Evolutionary conservation across 1,139 yeast species (phyloP).

Genomic region (Yamadazyma jaroonii): DNA sequence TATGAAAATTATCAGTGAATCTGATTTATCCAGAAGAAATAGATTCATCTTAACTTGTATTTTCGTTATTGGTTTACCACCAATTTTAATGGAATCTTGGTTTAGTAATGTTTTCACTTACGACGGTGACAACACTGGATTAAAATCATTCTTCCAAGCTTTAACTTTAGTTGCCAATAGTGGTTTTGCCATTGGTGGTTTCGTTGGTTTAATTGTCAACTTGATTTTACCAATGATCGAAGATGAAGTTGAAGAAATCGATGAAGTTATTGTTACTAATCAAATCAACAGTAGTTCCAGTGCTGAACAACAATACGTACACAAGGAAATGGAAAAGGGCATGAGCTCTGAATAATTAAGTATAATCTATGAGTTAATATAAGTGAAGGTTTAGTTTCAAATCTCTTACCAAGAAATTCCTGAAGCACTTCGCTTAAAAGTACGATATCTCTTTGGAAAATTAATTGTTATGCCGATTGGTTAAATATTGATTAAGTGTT

Average conservation of each 20-base stretch:
- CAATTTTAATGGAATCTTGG: slow-evolving; percentile 71
- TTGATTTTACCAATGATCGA: slow-evolving; percentile 58
- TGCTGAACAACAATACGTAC: background rate
- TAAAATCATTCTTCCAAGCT: slow-evolving; percentile 76
- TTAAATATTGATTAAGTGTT: too few species aligned
- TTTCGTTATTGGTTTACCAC: slow-evolving; percentile 62
- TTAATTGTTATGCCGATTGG: too few species aligned
- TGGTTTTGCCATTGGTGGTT: slow-evolving; percentile 78
- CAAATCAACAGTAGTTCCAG: background rate
- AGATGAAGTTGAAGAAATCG: slow-evolving; percentile 55
- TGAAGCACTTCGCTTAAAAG: too few species aligned
- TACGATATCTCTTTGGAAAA: too few species aligned
- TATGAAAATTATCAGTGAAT: slow-evolving; percentile 66
- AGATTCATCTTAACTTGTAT: slow-evolving; percentile 66
- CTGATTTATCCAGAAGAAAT: slow-evolving; percentile 82
- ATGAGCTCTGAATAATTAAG: too few species aligned
- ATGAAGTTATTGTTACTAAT: slow-evolving; percentile 30
- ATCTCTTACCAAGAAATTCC: too few species aligned
- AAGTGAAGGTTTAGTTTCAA: too few species aligned
- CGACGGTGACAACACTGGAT: slow-evolving; percentile 57
- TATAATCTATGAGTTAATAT: background rate
- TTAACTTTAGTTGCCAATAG: slow-evolving; percentile 79
- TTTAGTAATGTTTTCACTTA: slow-evolving; percentile 73
- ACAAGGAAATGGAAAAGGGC: slow-evolving; percentile 9
- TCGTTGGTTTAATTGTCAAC: slow-evolving; percentile 69